Conservation (phyloP, 805 yeast species). For the Millerago galiae region DNA sequence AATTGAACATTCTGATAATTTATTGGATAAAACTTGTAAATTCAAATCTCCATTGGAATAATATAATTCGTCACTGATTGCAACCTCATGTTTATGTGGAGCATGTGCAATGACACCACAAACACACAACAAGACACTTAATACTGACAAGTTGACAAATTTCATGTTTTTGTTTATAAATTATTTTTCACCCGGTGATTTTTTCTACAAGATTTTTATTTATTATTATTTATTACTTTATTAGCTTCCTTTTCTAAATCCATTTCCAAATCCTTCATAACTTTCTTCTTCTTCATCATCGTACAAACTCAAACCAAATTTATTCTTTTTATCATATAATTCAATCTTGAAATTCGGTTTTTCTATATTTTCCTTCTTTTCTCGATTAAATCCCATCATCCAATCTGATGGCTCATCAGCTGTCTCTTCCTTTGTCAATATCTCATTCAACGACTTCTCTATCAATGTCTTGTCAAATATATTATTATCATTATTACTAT, state of each 20-base stretch:
- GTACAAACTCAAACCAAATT: constrained; percentile 18
- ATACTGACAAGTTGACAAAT: too few species aligned
- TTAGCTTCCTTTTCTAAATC: neutral
- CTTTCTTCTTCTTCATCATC: constrained; percentile 9
- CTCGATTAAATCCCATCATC: constrained; percentile 6
- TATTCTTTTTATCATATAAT: constrained; percentile 22
- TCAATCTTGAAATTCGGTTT: constrained; percentile 19
- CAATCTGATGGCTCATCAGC: constrained; percentile 2
- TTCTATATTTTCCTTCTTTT: neutral
- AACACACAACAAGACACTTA: too few species aligned
- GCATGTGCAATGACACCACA: too few species aligned
- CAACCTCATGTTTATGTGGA: too few species aligned
- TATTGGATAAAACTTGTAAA: constrained; percentile 27
- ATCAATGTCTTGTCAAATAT: constrained; percentile 21
- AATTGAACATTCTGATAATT: constrained; percentile 31
- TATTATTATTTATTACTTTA: too few species aligned
- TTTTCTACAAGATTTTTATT: too few species aligned
- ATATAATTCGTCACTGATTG: constrained; percentile 12
- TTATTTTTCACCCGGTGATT: too few species aligned
- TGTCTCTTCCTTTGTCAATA: constrained; percentile 3
- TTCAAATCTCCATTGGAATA: constrained; percentile 39
- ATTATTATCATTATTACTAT: neutral
- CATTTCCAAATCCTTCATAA: constrained; percentile 3
- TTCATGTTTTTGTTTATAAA: too few species aligned
- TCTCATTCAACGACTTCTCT: constrained; percentile 18